A percentile compares a stretch with the other conserved stretches of the same genome.
These are phyloP conservation scores for Leishmania martiniquensis DNA, from an alignment of 208 protist genomes.

Conservation along the genomic window DNA sequence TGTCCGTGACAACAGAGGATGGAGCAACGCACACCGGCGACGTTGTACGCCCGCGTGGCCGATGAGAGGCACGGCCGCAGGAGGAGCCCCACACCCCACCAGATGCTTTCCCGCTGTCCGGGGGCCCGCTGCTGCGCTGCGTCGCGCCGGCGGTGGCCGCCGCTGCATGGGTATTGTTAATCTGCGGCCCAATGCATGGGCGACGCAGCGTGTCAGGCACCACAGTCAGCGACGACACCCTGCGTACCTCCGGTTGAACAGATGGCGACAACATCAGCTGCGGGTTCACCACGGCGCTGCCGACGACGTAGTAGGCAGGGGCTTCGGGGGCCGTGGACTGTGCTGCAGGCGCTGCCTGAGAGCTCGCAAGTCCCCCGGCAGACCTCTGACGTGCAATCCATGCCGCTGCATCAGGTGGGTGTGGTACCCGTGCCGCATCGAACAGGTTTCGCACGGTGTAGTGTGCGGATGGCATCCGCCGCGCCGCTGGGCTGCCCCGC, in stretches of 20 bases:
- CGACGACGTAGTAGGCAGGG: constrained; percentile 47
- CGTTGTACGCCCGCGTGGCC: neutral
- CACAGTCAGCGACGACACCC: constrained; percentile 21
- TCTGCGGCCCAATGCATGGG: constrained; percentile 16
- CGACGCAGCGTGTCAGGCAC: constrained; percentile 31
- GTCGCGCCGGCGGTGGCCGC: neutral
- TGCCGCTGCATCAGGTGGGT: constrained; percentile 5
- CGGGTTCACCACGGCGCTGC: constrained; percentile 62
- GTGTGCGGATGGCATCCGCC: constrained; percentile 16
- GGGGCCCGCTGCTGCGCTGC: constrained; percentile 2
- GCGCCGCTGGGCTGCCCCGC: constrained; percentile 28
- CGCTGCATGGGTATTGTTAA: constrained; percentile 20
- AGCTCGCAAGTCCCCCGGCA: neutral
- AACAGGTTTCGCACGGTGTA: constrained; percentile 3
- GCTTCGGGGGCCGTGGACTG: neutral
- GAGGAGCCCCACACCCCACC: neutral
- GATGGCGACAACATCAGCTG: constrained; percentile 51
- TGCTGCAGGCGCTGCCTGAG: neutral
- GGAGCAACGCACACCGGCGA: neutral
- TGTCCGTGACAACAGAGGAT: neutral
- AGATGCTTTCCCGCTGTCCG: neutral
- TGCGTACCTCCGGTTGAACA: constrained; percentile 47
- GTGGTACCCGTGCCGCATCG: neutral
- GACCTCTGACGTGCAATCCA: neutral
- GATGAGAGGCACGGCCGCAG: neutral